These are phyloP conservation scores for Cladophialophora bantiana DNA, from an alignment of 2,329 filamentous ascomycete genomes.

Conservation along the genomic window DNA sequence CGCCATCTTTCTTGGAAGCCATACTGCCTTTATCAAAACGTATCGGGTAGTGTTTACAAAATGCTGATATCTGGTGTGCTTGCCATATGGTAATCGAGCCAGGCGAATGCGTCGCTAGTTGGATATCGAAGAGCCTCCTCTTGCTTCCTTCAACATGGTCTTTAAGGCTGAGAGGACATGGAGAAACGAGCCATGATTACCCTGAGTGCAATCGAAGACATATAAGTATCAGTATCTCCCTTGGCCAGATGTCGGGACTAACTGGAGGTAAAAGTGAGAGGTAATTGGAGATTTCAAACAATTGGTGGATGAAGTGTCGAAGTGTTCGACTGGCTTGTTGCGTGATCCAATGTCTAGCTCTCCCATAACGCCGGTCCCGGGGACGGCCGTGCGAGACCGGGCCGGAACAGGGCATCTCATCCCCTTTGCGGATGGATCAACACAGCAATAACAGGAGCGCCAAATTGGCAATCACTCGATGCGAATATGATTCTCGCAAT, in stretches of 20 bases:
- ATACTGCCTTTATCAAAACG: background rate
- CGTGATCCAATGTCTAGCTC: background rate
- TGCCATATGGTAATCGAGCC: background rate
- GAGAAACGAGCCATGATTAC: background rate
- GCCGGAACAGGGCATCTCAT: conserved; percentile 15
- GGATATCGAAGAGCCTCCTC: background rate
- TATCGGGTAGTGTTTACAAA: background rate
- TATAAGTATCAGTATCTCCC: background rate
- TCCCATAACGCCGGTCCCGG: background rate
- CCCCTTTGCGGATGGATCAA: background rate
- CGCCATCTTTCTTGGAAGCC: background rate
- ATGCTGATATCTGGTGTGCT: background rate
- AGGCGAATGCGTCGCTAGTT: background rate
- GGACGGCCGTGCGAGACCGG: conserved; percentile 4
- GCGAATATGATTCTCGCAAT: background rate
- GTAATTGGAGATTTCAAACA: background rate
- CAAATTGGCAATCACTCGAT: background rate
- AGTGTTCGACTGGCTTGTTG: background rate
- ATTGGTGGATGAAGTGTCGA: background rate
- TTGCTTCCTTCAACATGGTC: background rate
- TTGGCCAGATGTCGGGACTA: background rate
- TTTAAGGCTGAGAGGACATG: background rate
- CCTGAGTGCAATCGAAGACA: background rate
- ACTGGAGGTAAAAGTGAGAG: background rate
- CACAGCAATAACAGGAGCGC: background rate